Conservation (phyloP, 768 basidiomycete species). For the Crassisporium funariophilum region DNA sequence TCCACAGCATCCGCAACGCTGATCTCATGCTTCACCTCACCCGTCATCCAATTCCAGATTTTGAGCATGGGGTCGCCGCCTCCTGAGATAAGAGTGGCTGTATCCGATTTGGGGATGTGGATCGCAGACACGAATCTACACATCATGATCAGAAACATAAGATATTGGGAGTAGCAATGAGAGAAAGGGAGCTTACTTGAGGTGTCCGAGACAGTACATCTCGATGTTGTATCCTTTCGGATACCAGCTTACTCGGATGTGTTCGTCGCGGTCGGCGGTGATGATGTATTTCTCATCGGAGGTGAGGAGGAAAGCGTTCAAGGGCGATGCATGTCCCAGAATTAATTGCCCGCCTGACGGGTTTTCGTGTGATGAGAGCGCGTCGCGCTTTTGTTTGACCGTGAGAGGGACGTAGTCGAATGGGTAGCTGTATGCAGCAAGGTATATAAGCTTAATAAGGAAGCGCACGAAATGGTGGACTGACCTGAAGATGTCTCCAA, state of each 20-base stretch:
- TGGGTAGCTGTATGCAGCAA: conserved; percentile 53
- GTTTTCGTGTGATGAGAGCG: conserved; percentile 65
- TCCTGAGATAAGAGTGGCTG: conserved; percentile 69
- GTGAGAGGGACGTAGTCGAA: conserved; percentile 42
- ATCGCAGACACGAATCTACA: conserved; percentile 82
- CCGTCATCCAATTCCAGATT: conserved; percentile 80
- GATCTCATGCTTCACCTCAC: conserved; percentile 54
- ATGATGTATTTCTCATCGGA: conserved; percentile 74
- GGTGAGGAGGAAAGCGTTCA: conserved; percentile 74
- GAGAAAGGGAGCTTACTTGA: conserved; percentile 52
- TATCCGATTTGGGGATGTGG: conserved; percentile 57
- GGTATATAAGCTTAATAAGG: conserved; percentile 5
- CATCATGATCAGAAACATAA: neutral
- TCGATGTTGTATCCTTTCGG: conserved; percentile 88
- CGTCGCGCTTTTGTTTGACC: conserved; percentile 33
- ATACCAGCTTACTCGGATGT: conserved; percentile 89
- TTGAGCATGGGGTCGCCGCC: conserved; percentile 83
- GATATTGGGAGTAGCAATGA: neutral
- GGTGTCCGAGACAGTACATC: conserved; percentile 83
- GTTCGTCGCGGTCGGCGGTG: conserved; percentile 94
- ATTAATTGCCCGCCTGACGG: conserved; percentile 69
- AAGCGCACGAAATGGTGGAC: conserved; percentile 6
- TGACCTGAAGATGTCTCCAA: conserved; percentile 90
- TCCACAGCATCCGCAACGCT: conserved; percentile 48
- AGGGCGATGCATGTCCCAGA: conserved; percentile 86